A percentile compares a stretch with the other conserved stretches of the same genome.
Evolutionary conservation across 768 basidiomycete genomes (phyloP).

Genomic region (Boletus reticuloceps): DNA sequence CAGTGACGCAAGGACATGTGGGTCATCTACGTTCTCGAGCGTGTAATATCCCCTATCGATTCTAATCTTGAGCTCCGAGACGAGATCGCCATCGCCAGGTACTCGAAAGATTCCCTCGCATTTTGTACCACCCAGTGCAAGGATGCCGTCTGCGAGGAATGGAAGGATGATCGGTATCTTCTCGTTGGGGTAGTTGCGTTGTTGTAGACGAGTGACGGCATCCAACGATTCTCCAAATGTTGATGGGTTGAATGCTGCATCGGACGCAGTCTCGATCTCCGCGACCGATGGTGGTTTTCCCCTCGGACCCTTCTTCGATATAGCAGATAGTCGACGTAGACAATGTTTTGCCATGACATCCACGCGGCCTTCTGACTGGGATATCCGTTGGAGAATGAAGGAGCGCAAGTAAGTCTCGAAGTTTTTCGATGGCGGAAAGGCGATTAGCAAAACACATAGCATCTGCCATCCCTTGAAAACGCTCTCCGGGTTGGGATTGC

Average conservation of each 20-base stretch:
- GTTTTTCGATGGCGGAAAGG: slow-evolving; percentile 92
- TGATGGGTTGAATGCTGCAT: slow-evolving; percentile 93
- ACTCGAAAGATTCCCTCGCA: slow-evolving; percentile 92
- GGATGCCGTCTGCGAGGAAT: slow-evolving; percentile 89
- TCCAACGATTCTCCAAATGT: slow-evolving; percentile 91
- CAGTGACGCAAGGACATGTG: slow-evolving; percentile 84
- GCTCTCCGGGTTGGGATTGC: slow-evolving; percentile 82
- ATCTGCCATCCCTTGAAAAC: slow-evolving; percentile 92
- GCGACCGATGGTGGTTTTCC: slow-evolving; percentile 78
- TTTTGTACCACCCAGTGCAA: slow-evolving; percentile 81
- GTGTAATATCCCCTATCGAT: slow-evolving; percentile 92
- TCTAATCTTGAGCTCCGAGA: slow-evolving; percentile 83
- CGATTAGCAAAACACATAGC: slow-evolving; percentile 84
- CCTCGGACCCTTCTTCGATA: slow-evolving; percentile 81
- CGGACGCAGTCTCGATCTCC: slow-evolving; percentile 94
- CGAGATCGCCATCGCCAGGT: slow-evolving; percentile 85
- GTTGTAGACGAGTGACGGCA: slow-evolving; percentile 79
- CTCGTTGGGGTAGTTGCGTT: slow-evolving; percentile 79
- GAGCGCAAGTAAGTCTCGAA: slow-evolving; percentile 80
- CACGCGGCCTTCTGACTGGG: slow-evolving; percentile 69
- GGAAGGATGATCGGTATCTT: slow-evolving; percentile 92
- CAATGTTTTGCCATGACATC: slow-evolving; percentile 93
- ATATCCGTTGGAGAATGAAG: slow-evolving; percentile 73
- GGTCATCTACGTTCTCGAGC: slow-evolving; percentile 85
- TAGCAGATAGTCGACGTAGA: slow-evolving; percentile 67